Conservation (phyloP, 495 filamentous ascomycete genomes). For the Evansstolkia leycettana region DNA sequence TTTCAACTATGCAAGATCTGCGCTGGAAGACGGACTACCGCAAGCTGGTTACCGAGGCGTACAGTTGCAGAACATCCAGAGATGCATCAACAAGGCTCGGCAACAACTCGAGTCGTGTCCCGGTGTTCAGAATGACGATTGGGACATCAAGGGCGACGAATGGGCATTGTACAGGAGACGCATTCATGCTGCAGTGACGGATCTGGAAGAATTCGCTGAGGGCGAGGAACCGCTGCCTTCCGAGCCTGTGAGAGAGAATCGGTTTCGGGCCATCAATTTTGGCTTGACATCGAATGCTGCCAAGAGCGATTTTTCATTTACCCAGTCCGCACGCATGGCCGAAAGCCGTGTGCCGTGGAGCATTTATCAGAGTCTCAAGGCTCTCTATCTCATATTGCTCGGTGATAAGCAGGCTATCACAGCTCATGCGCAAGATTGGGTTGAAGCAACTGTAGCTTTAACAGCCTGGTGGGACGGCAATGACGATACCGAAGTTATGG, state of each 20-base stretch:
- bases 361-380: conserved; percentile 66
- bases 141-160: conserved; percentile 62
- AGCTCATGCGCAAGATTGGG: conserved; percentile 64
- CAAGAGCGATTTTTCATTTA: conserved; percentile 30
- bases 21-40: conserved; percentile 41
- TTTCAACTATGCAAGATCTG: conserved; percentile 57
- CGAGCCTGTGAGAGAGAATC: conserved; percentile 15
- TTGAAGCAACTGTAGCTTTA: conserved; percentile 69
- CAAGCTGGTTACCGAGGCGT: conserved; percentile 54
- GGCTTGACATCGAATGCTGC: conserved; percentile 27
- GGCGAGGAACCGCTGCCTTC: conserved; percentile 39
- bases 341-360: conserved; percentile 77
- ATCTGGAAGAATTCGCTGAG: conserved; percentile 64
- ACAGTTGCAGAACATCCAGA: conserved; percentile 60
- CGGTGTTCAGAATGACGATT: conserved; percentile 45
- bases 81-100: conserved; percentile 51
- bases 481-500: conserved; percentile 30
- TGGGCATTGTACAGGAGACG: conserved; percentile 70
- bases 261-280: conserved; percentile 41
- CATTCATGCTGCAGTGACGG: conserved; percentile 48
- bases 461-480: conserved; percentile 85
- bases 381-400: conserved; percentile 63
- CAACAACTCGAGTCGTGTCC: conserved; percentile 60
- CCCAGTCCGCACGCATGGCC: conserved; percentile 56
- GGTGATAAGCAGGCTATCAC: conserved; percentile 60